These are phyloP conservation scores for Leptographium radiaticola DNA, from an alignment of 2,329 filamentous ascomycete genomes.

Conservation along the genomic window DNA sequence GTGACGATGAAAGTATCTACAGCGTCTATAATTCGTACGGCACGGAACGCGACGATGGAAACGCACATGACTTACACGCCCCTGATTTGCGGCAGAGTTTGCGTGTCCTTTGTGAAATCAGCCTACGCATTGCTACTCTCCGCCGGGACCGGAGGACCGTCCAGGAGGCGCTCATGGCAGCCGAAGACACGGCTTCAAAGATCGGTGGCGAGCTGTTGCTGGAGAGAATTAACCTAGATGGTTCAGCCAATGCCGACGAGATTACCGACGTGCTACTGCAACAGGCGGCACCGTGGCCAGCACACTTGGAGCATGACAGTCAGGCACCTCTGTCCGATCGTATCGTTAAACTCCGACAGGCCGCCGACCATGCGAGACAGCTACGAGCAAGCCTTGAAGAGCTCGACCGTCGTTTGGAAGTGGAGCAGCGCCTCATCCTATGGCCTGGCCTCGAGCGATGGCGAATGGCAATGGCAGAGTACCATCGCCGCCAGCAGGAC, in stretches of 20 bases:
- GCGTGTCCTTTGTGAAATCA: conserved; percentile 1
- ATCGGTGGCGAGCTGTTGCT: background rate
- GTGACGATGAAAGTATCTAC: conserved; percentile 1
- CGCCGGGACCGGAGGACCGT: background rate
- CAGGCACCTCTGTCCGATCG: background rate
- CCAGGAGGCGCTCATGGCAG: background rate
- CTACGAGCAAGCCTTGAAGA: background rate
- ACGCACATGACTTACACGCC: background rate
- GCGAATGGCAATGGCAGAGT: background rate
- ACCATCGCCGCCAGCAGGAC: background rate
- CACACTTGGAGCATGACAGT: too few relatives aligned
- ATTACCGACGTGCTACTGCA: background rate
- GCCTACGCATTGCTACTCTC: conserved; percentile 3
- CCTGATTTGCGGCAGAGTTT: background rate
- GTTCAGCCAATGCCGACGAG: background rate
- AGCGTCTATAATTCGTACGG: background rate
- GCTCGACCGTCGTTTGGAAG: background rate
- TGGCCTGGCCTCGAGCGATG: conserved; percentile 1
- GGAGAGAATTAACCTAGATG: background rate
- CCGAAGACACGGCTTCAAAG: background rate
- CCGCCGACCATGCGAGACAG: background rate
- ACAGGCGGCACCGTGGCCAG: background rate
- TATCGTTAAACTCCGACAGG: background rate
- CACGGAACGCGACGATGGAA: background rate
- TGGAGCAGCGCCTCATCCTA: background rate